Evolutionary conservation across 441 rosid genomes (phyloP), one percentile per base, ranked within the genome.

Genomic region (Biscutella laevigata): DNA sequence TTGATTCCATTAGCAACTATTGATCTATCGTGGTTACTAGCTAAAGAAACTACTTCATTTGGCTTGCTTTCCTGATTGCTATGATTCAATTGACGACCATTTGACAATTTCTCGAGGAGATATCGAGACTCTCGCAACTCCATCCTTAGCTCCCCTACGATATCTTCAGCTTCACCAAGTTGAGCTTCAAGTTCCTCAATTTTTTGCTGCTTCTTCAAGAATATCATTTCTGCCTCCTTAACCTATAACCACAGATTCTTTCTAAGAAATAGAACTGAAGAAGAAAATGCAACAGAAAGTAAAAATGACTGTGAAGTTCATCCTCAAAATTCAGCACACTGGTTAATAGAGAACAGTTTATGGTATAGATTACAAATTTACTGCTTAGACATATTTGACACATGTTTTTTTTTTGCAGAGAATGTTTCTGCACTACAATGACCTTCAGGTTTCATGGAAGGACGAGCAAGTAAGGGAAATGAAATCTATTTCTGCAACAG

Each of bases 121-220:
- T 77, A 77, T 40, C 70, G 91, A 29, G 76, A 61, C 73, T 71
- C 79, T 59, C 77, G 76, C 73, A 87, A 71, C 70, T 84, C 96
- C 57, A 75, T 62, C 66, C 88, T 78, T 28, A 90, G 85, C 62
- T 87, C 98, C 64, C 79, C 83, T 25, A 87, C 96, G 42, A 81
- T 81, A 68, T 78, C 94, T 76, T 87, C 88, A 67, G 96, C 90
- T 76, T 84, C 98, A 57, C 86, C 83, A 44, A 90, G 84, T 61
- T 76, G 96, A 61, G 94, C 86, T 73, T 90, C 95, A 43, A 90
- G 90, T 68, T 79, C 98, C 27, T 78, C 88, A 53, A 90, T 75
- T 71, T 71, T 84, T 52, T 40, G 74, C 44, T 80, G 84, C 69
- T 77, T 92, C 68, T 54, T 64, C 69, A 72, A 50, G 40, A 79